Evolutionary conservation across 2,329 filamentous ascomycete genomes (phyloP).

Genomic region (Pyrenophora graminea): DNA sequence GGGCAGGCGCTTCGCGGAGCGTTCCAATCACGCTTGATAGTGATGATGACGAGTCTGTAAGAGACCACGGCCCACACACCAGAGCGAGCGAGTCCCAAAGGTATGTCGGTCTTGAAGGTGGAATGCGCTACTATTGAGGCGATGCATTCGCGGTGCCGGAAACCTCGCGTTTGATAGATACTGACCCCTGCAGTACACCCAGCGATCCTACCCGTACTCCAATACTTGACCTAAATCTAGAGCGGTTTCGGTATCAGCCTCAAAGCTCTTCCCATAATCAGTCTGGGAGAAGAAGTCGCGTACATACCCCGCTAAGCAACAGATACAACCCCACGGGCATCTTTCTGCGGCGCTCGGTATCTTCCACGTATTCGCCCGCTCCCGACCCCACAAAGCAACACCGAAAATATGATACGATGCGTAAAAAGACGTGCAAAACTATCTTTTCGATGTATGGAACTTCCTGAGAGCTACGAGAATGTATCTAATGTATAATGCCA

Average conservation of each 20-base stretch:
- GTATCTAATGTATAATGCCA: too few species aligned
- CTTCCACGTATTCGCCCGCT: too few species aligned
- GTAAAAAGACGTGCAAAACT: too few species aligned
- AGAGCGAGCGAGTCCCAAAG: neutral
- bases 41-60: slow-evolving; percentile 1
- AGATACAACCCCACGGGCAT: too few species aligned
- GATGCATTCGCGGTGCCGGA: too few species aligned
- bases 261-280: neutral
- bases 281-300: neutral
- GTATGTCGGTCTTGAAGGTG: neutral
- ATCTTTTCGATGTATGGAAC: too few species aligned
- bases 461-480: too few species aligned
- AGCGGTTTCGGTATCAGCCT: neutral
- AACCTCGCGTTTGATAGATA: too few species aligned
- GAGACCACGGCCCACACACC: neutral
- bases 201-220: neutral
- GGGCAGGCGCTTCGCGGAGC: slow-evolving; percentile 1
- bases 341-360: too few species aligned
- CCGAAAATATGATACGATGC: too few species aligned
- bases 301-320: neutral
- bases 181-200: neutral
- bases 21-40: slow-evolving; percentile 21
- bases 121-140: neutral
- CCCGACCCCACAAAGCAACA: too few species aligned
- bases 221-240: neutral